Evolutionary conservation across 306 rosid genomes (phyloP), one percentile per base, ranked within the genome.

Genomic region (Nissolia schottii): DNA sequence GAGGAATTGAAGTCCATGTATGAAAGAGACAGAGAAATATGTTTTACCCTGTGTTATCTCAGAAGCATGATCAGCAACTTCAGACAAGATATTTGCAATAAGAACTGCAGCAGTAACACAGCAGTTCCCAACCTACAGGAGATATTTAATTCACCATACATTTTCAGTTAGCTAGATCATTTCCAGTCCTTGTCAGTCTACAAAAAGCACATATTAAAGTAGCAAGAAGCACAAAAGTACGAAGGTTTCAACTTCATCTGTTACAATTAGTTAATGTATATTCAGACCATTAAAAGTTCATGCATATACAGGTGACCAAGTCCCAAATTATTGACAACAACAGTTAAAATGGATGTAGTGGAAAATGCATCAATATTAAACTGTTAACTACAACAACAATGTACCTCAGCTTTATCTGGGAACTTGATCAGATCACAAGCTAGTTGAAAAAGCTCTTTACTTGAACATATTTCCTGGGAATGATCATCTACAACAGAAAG

Each of bases 341-440:
- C 15, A 45, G 56, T 34, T 43, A 29, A 7, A 19, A 35, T 4
- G 28, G 51, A 61, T 32, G 16, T 34, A 62, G 23, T 22, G 48
- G 31, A 72, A 41, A 54, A 53, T 25, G 28, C 50, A 67, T 67
- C 55, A 34, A 12, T 34, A 56, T 37, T 34, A 73, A 64, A 34
- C 65, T 18, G 41, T 19, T 50, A 65, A 23, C 75, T 51, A 63
- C 28, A 71, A 40, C 41, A 76, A 67, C 22, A 67, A 51, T 61
- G 75, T 85, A 94, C 97, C 98, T 94, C 98, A 64, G 77, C 87
- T 91, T 89, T 92, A 78, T 94, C 94, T 35, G 87, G 91, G 54
- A 94, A 74, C 81, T 85, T 94, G 58, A 89, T 77, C 66, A 94
- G 77, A 40, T 78, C 78, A 75, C 85, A 82, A 58, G 76, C 81